Evolutionary conservation across 2,329 filamentous ascomycete genomes (phyloP), one percentile per base, ranked within the genome.

Genomic region (Lasiodiplodia theobromae): DNA sequence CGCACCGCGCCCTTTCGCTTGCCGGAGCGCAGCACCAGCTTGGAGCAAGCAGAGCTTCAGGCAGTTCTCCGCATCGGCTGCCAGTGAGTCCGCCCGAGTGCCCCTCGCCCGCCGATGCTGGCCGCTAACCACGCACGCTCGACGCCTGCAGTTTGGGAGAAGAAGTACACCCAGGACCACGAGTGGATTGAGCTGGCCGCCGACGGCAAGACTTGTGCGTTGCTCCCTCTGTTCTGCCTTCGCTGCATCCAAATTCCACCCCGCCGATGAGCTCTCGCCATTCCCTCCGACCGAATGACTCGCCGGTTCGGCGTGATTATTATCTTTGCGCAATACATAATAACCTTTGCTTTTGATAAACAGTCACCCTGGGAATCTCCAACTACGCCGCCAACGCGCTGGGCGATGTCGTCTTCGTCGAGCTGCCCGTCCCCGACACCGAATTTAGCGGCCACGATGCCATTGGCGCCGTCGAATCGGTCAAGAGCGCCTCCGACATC

Each of bases 401-500:
- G 71, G 96, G 96, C 73, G 96, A 99, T 79, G 94, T 98, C 69
- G 95, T 99, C 78, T 99, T 92, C 84, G 94, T 98, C 76, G 96
- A 99, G 86, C 91, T 99, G 37, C 96, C 96, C 68, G 85, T 90
- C 73, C 78, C 86, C 68, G 91, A 89, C 72, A 84, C 89, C 74
- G 87, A 91, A 75, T 87, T 97, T 70, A 82, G 82, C 69, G 87
- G 89, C 68, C 94, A 94, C 76, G 95, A 98, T 78, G 86, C 91
- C 72, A 92, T 98, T 74, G 96, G 96, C 73, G 94, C 95, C 70
- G 95, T 99, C 74, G 96, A 99, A 85, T 97, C 94, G 2, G 96
- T 99, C 81, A 99, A 99, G 87, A 96, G 92, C 71, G 96, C 96
- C n/a, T 95, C 93, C 71, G 96, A 99, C 80, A 97, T 99, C 85